A percentile compares a stretch with the other conserved stretches of the same genome.
These are phyloP conservation scores for Gypsophila paniculata DNA, from an alignment of 179 eudicot genomes.

Conservation along the genomic window DNA sequence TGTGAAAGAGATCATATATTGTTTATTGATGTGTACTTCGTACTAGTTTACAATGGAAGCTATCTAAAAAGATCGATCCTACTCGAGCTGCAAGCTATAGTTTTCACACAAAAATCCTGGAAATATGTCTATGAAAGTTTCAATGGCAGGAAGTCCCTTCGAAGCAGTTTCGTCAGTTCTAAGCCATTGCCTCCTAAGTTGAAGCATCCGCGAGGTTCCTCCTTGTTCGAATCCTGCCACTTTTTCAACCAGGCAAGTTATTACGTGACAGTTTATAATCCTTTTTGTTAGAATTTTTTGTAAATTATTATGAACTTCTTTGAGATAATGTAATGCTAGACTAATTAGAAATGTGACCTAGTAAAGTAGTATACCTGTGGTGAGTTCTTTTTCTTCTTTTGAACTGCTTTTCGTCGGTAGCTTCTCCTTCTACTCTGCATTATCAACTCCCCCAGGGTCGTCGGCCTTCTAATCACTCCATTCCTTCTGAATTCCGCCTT, in stretches of 20 bases:
- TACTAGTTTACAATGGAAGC: constrained; percentile 10
- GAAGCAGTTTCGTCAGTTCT: constrained; percentile 35
- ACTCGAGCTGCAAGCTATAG: constrained; percentile 5
- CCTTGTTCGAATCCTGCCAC: constrained; percentile 56
- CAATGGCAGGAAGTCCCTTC: constrained; percentile 44
- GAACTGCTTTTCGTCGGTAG: constrained; percentile 47
- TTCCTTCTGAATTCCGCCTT: constrained; percentile 33
- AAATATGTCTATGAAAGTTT: constrained; percentile 34
- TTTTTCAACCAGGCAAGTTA: constrained; percentile 32
- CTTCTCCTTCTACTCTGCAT: constrained; percentile 76
- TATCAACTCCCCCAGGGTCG: constrained; percentile 83
- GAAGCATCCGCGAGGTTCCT: constrained; percentile 56
- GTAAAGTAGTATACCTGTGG: constrained; percentile 41
- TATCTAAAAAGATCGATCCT: neutral
- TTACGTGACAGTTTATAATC: constrained; percentile 10
- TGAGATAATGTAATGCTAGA: too few species aligned
- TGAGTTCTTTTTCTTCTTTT: constrained; percentile 37
- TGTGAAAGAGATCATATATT: neutral
- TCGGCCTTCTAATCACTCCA: constrained; percentile 31
- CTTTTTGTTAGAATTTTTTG: neutral
- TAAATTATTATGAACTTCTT: too few species aligned
- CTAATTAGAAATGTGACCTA: neutral
- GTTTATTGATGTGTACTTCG: neutral
- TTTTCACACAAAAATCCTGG: constrained; percentile 12
- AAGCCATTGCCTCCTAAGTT: constrained; percentile 36